Evolutionary conservation across 192 early-diverging fungal species (phyloP), one percentile per base, ranked within the genome.

Genomic region (Martensiomyces pterosporus): DNA sequence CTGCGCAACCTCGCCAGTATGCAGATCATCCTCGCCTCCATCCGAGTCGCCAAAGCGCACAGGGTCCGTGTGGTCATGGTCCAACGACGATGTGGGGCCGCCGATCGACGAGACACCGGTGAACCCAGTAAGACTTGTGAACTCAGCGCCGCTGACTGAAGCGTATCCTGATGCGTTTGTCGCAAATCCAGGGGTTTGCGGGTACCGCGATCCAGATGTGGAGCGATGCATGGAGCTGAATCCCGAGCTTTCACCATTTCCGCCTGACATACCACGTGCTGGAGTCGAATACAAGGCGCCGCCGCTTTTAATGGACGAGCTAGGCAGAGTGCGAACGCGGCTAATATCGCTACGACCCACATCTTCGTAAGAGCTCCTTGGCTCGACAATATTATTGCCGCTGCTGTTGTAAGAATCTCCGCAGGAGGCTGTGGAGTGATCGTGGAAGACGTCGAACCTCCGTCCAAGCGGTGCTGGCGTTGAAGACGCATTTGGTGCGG

Each of bases 51-150:
- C 40, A 14, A 52, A 10, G 40, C 21, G n/a, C 9, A 43, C 62
- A 12, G 43, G 33, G 0, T 9, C 56, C 13, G 41, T 5, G 18
- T 46, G 29, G 4, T 26, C 43, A 10, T 46, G 12, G 10, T 39
- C n/a, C 16, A 44, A 32, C 39, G 43, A 16, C 48, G 67, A 16
- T 2, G 51, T 59, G 1, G 45, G 49, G 0, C 55, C 47, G n/a
- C 67, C 67, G 24, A 70, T 59, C 0, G 67, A 57, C 10, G 60
- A 63, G 5, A 70, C n/a, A 4, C 60, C 60, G 2, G 67, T 70
- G 23, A 70, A 63, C 9, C 67, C 67, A 0, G 67, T 57, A 4
- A 59, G 23, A 0, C 47, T 51, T 0, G 60, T 57, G 8, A 63
- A 52, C 33, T 70, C 67, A 5, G 47, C 56, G 1, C 67, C 67